Evolutionary conservation across 306 rosid species (phyloP).

Genomic region (Chamaecrista fasciculata): DNA sequence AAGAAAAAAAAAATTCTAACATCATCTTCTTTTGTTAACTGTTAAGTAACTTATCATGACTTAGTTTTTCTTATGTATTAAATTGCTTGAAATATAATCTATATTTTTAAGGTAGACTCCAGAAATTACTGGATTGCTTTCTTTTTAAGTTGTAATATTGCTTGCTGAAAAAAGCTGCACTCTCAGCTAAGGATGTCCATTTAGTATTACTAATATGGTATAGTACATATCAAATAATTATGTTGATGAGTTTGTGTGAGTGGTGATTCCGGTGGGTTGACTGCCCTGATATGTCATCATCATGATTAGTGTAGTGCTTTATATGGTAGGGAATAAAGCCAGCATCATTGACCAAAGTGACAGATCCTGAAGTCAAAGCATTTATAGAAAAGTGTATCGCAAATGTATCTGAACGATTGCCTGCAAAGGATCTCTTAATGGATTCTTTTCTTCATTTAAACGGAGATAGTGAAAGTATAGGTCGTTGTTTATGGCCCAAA

Average conservation of each 20-base stretch:
- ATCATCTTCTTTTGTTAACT: neutral
- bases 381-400: constrained; percentile 86
- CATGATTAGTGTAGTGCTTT: constrained; percentile 22
- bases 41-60: neutral
- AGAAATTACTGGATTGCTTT: constrained; percentile 13
- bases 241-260: constrained; percentile 8
- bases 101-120: constrained; percentile 8
- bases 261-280: neutral
- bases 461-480: constrained; percentile 45
- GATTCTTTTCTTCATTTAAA: constrained; percentile 79
- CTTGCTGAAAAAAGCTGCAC: neutral
- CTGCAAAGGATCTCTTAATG: constrained; percentile 83
- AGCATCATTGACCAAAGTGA: constrained; percentile 82
- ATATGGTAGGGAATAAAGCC: constrained; percentile 85
- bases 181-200: neutral
- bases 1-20: neutral
- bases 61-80: constrained; percentile 13
- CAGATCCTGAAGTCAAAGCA: constrained; percentile 57
- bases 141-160: neutral
- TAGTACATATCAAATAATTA: constrained; percentile 19
- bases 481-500: constrained; percentile 38
- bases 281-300: constrained; percentile 6
- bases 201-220: constrained; percentile 14
- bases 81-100: constrained; percentile 6
- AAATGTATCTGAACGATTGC: constrained; percentile 65